Evolutionary conservation across 2,329 filamentous ascomycete genomes (phyloP).

Genomic region (Bipolaris bicolor): DNA sequence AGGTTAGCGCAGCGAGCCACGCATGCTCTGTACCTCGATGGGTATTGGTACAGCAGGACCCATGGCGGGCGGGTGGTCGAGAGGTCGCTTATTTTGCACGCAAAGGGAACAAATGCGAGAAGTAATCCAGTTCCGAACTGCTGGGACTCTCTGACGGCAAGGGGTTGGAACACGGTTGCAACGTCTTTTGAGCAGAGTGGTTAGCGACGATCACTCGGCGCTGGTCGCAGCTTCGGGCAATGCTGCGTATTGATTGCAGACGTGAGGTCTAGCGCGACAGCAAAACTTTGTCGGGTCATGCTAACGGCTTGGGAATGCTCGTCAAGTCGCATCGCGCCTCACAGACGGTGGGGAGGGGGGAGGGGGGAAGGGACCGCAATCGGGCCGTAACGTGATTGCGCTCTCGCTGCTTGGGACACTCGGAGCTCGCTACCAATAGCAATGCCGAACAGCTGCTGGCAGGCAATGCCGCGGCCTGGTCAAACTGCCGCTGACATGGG

Average conservation of each 20-base stretch:
- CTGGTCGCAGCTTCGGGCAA: conserved; percentile 12
- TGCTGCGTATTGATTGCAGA: conserved; percentile 12
- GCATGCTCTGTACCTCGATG: background rate
- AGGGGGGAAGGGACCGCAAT: conserved; percentile 4
- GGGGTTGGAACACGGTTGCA: conserved; percentile 10
- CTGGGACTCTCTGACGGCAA: conserved; percentile 4
- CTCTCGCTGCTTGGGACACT: conserved; percentile 3
- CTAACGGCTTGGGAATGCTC: conserved; percentile 10
- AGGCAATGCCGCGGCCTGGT: conserved; percentile 8
- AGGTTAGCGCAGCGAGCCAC: conserved; percentile 4
- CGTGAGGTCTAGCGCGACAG: conserved; percentile 11
- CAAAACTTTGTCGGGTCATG: conserved; percentile 15
- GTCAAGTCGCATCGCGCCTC: conserved; percentile 5
- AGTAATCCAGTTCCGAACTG: conserved; percentile 1
- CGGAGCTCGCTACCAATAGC: conserved; percentile 1
- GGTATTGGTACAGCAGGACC: background rate
- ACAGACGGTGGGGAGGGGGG: background rate
- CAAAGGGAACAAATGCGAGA: background rate
- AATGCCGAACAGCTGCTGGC: conserved; percentile 6
- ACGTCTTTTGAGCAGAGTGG: conserved; percentile 11
- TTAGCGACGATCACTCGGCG: conserved; percentile 16
- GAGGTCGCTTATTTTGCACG: conserved; percentile 2
- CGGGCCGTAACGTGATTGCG: conserved; percentile 13
- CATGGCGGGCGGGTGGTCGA: no score
- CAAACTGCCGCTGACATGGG: conserved; percentile 3